Percentiles rank a stretch among this genome's conserved stretches.
These are phyloP conservation scores for Emergomyces orientalis DNA, from an alignment of 2,329 filamentous ascomycete species.

Conservation along the genomic window DNA sequence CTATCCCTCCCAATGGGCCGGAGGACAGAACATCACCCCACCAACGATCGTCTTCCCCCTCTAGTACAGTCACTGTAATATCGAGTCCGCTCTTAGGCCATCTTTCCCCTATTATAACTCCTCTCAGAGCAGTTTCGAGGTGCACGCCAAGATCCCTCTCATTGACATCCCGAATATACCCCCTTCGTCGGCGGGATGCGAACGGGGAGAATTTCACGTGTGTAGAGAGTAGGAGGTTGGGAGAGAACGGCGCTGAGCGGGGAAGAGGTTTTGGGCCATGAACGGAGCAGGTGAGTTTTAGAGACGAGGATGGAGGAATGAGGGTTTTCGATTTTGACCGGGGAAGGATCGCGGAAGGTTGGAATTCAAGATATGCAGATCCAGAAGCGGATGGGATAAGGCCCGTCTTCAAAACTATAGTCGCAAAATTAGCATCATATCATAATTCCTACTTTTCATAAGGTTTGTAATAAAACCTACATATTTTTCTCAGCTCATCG, in stretches of 20 bases:
- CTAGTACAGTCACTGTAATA: conserved; percentile 82
- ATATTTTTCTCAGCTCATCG: conserved; percentile 74
- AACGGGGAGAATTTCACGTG: conserved; percentile 97
- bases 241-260: conserved; percentile 80
- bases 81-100: conserved; percentile 99
- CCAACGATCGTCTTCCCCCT: conserved; percentile 77
- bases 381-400: conserved; percentile 89
- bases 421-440: neutral
- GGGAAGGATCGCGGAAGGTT: conserved; percentile 42
- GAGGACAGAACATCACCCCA: conserved; percentile 47
- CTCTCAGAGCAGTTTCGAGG: conserved; percentile 79
- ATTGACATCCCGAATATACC: conserved; percentile 73
- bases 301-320: conserved; percentile 51
- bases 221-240: conserved; percentile 81
- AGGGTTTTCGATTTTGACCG: conserved; percentile 38
- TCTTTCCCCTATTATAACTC: conserved; percentile 81
- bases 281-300: conserved; percentile 88
- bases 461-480: conserved; percentile 45
- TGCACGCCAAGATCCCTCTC: conserved; percentile 88
- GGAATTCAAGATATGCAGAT: conserved; percentile 58
- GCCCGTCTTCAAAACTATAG: conserved; percentile 74
- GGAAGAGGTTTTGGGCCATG: conserved; percentile 88
- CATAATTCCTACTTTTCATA: conserved; percentile 4
- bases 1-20: conserved; percentile 41
- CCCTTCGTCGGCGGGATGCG: conserved; percentile 69